A percentile compares a stretch with the other conserved stretches of the same genome.
Evolutionary conservation across 2,329 filamentous ascomycete species (phyloP).

Genomic region (Helotiales sp.): DNA sequence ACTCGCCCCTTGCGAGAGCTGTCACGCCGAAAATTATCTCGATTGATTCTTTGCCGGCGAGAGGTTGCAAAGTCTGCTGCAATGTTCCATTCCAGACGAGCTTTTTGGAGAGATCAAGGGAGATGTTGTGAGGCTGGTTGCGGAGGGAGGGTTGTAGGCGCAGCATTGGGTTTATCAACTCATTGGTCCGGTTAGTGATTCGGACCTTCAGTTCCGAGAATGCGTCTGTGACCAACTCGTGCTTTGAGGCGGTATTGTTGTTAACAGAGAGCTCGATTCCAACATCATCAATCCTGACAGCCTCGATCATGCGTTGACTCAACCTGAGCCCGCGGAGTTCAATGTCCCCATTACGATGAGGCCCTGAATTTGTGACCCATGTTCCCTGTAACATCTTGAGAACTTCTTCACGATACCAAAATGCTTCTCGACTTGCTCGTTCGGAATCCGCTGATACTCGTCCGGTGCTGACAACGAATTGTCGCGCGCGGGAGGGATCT

Average conservation of each 20-base stretch:
- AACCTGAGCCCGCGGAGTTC: conserved; percentile 79
- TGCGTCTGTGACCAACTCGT: conserved; percentile 55
- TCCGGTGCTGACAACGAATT: conserved; percentile 85
- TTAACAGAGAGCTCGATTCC: conserved; percentile 66
- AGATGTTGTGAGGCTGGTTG: conserved; percentile 65
- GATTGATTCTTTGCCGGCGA: conserved; percentile 63
- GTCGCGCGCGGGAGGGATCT: conserved; percentile 81
- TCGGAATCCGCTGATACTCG: conserved; percentile 82
- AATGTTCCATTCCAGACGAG: conserved; percentile 85
- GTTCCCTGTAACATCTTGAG: conserved; percentile 71
- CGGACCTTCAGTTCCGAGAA: conserved; percentile 74
- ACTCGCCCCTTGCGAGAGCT: conserved; percentile 78
- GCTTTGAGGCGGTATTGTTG: conserved; percentile 31
- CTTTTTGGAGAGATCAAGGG: conserved; percentile 81
- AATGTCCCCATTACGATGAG: conserved; percentile 66
- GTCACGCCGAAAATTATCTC: conserved; percentile 73
- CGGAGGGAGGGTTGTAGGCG: conserved; percentile 78
- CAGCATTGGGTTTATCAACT: conserved; percentile 72
- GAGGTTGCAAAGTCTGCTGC: conserved; percentile 71
- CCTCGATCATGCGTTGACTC: conserved; percentile 79
- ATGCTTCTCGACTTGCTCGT: conserved; percentile 77
- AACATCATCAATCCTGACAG: conserved; percentile 79
- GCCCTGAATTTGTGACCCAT: conserved; percentile 66
- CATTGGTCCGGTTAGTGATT: conserved; percentile 73
- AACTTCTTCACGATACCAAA: conserved; percentile 88